These are phyloP conservation scores for Nothophoma quercina DNA, from an alignment of 2,329 filamentous ascomycete species.

Conservation along the genomic window DNA sequence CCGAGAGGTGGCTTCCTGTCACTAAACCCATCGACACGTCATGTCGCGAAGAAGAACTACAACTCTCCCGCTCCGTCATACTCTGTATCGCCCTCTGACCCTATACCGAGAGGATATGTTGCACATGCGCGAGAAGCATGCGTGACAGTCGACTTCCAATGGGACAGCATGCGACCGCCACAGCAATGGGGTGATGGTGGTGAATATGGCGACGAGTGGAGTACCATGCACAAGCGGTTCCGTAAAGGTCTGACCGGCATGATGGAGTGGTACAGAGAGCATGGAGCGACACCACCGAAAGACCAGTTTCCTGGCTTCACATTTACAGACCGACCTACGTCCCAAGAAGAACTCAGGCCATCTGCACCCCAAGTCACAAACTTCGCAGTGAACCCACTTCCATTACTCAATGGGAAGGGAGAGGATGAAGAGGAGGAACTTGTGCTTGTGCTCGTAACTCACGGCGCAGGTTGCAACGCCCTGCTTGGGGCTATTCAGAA, in stretches of 20 bases:
- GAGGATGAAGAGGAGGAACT: slow-evolving; percentile 69
- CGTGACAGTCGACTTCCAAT: slow-evolving; percentile 87
- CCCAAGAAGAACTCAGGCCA: slow-evolving; percentile 13
- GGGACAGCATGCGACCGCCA: slow-evolving; percentile 86
- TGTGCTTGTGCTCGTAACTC: slow-evolving; percentile 86
- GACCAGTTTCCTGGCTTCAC: slow-evolving; percentile 44
- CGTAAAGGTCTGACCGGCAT: slow-evolving; percentile 78
- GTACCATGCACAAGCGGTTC: slow-evolving; percentile 91
- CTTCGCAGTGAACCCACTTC: slow-evolving; percentile 38
- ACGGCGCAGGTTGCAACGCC: slow-evolving; percentile 95
- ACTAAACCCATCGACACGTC: slow-evolving; percentile 25
- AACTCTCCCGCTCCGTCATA: slow-evolving; percentile 81
- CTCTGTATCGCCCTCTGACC: slow-evolving; percentile 78
- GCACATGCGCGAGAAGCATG: slow-evolving; percentile 89
- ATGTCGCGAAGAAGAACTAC: slow-evolving; percentile 60
- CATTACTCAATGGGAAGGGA: slow-evolving; percentile 40
- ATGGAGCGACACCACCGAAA: slow-evolving; percentile 51
- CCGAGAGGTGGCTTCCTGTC: slow-evolving; percentile 32
- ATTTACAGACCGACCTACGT: slow-evolving; percentile 38
- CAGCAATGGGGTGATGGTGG: slow-evolving; percentile 89
- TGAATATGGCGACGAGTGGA: slow-evolving; percentile 92
- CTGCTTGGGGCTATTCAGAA: slow-evolving; percentile 90
- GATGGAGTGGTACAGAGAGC: slow-evolving; percentile 79
- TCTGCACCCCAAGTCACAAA: slow-evolving; percentile 26
- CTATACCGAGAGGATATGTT: slow-evolving; percentile 87